Evolutionary conservation across 1,284 basidiomycete species (phyloP).

Genomic region (Cryptococcus sp.): DNA sequence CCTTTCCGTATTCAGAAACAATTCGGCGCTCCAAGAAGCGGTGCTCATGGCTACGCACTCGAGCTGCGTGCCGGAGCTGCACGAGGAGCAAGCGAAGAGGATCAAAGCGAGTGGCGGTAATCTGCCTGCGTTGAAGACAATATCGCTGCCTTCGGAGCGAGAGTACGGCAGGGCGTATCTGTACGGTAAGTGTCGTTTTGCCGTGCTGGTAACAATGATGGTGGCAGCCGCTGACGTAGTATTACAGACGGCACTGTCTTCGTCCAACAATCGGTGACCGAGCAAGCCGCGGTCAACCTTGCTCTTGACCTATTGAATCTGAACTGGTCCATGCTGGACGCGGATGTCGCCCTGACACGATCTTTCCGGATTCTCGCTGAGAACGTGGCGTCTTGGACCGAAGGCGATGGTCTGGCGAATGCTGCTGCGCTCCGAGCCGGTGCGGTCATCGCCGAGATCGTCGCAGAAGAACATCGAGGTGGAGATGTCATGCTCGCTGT

Average conservation of each 20-base stretch:
- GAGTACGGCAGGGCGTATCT: constrained; percentile 78
- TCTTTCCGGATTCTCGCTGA: constrained; percentile 76
- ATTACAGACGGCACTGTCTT: constrained; percentile 28
- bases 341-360: constrained; percentile 71
- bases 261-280: constrained; percentile 45
- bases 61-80: constrained; percentile 42
- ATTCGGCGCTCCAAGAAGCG: constrained; percentile 41
- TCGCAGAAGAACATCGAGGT: constrained; percentile 68
- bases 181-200: constrained; percentile 55
- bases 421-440: constrained; percentile 64
- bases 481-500: constrained; percentile 85
- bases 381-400: constrained; percentile 65
- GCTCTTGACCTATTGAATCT: constrained; percentile 53
- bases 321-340: constrained; percentile 76
- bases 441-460: constrained; percentile 64
- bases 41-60: constrained; percentile 31
- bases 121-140: constrained; percentile 59
- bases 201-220: not conserved
- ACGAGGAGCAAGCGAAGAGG: constrained; percentile 31
- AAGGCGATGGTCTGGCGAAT: constrained; percentile 61
- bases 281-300: constrained; percentile 51
- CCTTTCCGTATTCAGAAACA: constrained; percentile 44
- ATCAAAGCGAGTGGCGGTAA: constrained; percentile 38
- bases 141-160: constrained; percentile 66
- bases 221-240: constrained; percentile 21